A percentile compares a stretch with the other conserved stretches of the same genome.
Evolutionary conservation across 2,329 filamentous ascomycete genomes (phyloP).

Genomic region (Thelonectria discophora): DNA sequence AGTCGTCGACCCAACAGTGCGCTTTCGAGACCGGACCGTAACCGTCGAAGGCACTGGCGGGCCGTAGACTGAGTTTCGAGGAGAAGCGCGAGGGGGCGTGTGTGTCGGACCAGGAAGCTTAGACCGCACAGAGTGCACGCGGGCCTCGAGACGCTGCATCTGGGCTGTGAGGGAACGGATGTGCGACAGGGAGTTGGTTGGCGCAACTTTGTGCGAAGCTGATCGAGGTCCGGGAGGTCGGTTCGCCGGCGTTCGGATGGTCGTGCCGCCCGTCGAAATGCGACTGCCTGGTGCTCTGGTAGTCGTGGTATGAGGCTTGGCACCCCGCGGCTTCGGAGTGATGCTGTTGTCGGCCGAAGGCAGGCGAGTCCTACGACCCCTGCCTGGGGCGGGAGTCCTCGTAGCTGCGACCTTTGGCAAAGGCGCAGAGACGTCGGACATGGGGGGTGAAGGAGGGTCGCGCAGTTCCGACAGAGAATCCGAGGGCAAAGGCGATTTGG

Average conservation of each 20-base stretch:
- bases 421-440: constrained; percentile 82
- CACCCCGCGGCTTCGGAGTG: constrained; percentile 65
- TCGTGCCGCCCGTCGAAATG: constrained; percentile 57
- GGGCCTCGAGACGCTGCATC: constrained; percentile 95
- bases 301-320: constrained; percentile 52
- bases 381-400: constrained; percentile 44
- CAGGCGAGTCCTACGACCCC: constrained; percentile 59
- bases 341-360: constrained; percentile 63
- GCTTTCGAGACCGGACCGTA: constrained; percentile 75
- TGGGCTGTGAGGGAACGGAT: constrained; percentile 94
- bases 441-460: constrained; percentile 91
- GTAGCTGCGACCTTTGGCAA: constrained; percentile 58
- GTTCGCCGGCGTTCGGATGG: constrained; percentile 57
- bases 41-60: constrained; percentile 63
- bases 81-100: constrained; percentile 84
- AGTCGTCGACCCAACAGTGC: constrained; percentile 65
- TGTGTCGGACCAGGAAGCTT: constrained; percentile 84
- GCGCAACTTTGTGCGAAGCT: constrained; percentile 60
- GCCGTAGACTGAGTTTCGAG: constrained; percentile 61
- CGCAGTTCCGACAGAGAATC: constrained; percentile 70
- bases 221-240: constrained; percentile 65
- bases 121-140: constrained; percentile 89
- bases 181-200: constrained; percentile 82
- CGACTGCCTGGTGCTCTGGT: constrained; percentile 51
- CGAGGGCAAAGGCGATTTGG: constrained; percentile 69